phyloP scores from a whole-genome alignment of 2,329 filamentous ascomycete species.

The Fusarium sp. region DNA sequence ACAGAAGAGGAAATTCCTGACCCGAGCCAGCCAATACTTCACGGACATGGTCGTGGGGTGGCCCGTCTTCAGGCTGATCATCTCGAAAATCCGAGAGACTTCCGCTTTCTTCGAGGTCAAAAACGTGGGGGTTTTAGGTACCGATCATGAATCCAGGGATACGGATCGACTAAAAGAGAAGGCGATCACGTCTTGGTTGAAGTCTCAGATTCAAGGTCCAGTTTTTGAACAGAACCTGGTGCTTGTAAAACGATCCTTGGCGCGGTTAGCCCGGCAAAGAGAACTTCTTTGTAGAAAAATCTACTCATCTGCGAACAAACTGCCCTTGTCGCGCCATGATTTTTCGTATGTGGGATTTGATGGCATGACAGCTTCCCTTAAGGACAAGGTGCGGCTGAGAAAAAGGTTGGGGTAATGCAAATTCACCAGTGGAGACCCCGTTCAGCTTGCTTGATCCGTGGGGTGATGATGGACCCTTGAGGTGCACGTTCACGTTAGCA shows the following conservation, averaged over 20 bases:
- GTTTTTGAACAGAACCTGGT: background rate
- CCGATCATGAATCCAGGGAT: background rate
- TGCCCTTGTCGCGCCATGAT: background rate
- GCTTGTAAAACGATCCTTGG: background rate
- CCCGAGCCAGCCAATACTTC: background rate
- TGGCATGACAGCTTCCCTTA: constrained; percentile 1
- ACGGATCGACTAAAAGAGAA: constrained; percentile 1
- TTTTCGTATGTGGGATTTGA: background rate
- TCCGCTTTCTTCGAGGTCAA: background rate
- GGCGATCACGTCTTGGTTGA: background rate
- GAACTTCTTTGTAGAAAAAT: background rate
- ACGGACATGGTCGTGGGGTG: background rate
- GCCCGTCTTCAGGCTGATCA: background rate
- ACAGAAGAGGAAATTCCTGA: background rate
- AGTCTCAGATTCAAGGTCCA: background rate
- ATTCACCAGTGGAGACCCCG: background rate
- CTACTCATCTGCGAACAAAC: background rate
- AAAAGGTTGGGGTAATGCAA: constrained; percentile 6
- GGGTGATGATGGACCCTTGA: constrained; percentile 2
- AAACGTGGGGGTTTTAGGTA: background rate
- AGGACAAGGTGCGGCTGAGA: constrained; percentile 3
- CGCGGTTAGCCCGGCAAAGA: constrained; percentile 1
- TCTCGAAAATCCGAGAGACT: background rate
- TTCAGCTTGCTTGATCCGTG: constrained; percentile 8
- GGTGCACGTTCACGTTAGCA: constrained; percentile 4